phyloP scores from a whole-genome alignment of 495 filamentous ascomycete genomes.

The Elasticomyces elasticus region DNA sequence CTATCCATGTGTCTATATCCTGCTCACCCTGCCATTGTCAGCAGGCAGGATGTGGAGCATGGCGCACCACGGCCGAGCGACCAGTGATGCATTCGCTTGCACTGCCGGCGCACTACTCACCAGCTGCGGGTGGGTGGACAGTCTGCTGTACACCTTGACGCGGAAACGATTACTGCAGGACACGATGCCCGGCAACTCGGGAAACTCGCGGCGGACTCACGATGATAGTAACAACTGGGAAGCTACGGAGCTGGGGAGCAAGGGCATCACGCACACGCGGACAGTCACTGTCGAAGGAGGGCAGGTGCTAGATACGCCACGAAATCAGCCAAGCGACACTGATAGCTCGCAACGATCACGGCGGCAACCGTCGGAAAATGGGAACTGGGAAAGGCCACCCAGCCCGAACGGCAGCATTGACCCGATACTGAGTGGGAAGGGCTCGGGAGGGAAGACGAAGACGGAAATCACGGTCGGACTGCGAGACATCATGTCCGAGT shows the following conservation, averaged over 20 bases:
- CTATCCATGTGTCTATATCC: slow-evolving; percentile 22
- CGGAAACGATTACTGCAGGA: slow-evolving; percentile 18
- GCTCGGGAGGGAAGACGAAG: slow-evolving; percentile 3
- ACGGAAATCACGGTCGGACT: slow-evolving; percentile 4
- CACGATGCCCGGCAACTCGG: slow-evolving; percentile 17
- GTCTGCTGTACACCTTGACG: slow-evolving; percentile 23
- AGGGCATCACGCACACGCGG: slow-evolving; percentile 21
- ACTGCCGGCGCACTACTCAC: slow-evolving; percentile 19
- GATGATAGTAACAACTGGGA: slow-evolving; percentile 8
- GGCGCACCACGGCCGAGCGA: slow-evolving; percentile 7
- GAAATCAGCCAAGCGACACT: not conserved
- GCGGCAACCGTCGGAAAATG: not conserved
- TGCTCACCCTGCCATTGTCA: slow-evolving; percentile 19
- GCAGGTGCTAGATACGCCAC: slow-evolving; percentile 4
- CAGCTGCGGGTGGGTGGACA: slow-evolving; percentile 23
- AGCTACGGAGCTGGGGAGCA: slow-evolving; percentile 14
- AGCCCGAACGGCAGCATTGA: slow-evolving; percentile 15
- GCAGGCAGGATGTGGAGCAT: slow-evolving; percentile 20
- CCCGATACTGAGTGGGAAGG: slow-evolving; percentile 8
- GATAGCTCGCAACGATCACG: not conserved
- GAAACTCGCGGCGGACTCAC: not conserved
- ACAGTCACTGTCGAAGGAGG: slow-evolving; percentile 20
- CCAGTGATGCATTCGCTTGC: slow-evolving; percentile 4
- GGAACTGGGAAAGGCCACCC: not conserved
- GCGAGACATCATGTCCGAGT: slow-evolving; percentile 6